Evolutionary conservation across 768 basidiomycete species (phyloP), one percentile per base, ranked within the genome.

Genomic region (Collybia mongolica): DNA sequence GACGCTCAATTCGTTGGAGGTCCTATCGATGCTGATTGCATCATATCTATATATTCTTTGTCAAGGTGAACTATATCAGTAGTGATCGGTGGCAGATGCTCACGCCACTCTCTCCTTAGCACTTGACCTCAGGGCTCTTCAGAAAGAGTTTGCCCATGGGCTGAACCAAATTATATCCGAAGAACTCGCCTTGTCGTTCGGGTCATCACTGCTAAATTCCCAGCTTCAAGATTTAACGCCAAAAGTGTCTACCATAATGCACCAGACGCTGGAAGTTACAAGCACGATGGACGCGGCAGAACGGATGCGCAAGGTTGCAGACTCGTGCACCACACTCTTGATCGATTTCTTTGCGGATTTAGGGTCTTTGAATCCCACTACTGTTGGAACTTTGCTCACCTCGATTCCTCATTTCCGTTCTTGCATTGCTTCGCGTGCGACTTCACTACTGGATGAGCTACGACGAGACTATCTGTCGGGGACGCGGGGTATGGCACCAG

Each of bases 41-140:
- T 81, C 83, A 6, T 89, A 87, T 64, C 72, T 91, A 19, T 88
- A 88, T 66, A 69, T 80, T 42, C 75, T 87, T 35, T 87, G 85
- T 65, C 87, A 90, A 77, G 76, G 74, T 75, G 49, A 49, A 57
- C 17, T 12, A n/a, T 20, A 45, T 39, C 36, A 32, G 11, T 32
- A 24, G 32, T 2, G 38, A 32, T 11, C 17, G 14, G 38, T 39
- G 3, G n/a, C 11, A 18, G 24, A 23, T 15, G 15, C 14, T 18
- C 22, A 40, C 39, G 11, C 57, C 44, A 36, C 19, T n/a, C 9
- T 37, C 2, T 45, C 14, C 6, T 39, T 28, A 79, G 90, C 89
- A 6, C 71, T 93, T 46, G 92, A 94, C 66, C 70, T 91, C 32
- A 88, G 92, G 41, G 82, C 87, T 6, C 64, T 92, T 49, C 84